Evolutionary conservation across 306 rosid genomes (phyloP).

Genomic region (Cicer yamashitae): DNA sequence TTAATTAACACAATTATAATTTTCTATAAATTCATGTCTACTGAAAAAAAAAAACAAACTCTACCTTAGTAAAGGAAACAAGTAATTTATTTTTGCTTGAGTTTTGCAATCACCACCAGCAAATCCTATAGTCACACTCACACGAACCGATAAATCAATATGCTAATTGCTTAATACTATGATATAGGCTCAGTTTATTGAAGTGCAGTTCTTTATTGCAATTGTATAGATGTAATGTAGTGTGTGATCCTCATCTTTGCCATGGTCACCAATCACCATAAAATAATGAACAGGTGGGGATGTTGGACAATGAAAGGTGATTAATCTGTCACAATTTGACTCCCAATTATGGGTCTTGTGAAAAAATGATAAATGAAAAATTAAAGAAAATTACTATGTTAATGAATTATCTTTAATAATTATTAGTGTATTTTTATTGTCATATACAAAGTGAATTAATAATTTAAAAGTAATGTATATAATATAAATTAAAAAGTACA

Average conservation of each 20-base stretch:
- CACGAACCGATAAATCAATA: neutral
- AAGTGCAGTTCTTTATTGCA: neutral
- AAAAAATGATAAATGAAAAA: no score
- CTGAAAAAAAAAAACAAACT: neutral
- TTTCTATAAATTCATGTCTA: neutral
- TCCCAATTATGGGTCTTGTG: neutral
- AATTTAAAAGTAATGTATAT: no score
- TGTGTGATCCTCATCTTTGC: conserved; percentile 20
- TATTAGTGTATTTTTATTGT: no score
- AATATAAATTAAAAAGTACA: no score
- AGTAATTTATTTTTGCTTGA: neutral
- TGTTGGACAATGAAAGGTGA: conserved; percentile 4
- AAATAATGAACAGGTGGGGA: neutral
- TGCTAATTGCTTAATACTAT: neutral
- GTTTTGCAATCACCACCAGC: conserved; percentile 34
- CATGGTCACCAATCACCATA: conserved; percentile 8
- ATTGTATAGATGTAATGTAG: neutral
- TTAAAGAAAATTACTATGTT: no score
- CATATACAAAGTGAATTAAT: no score
- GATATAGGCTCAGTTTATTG: neutral
- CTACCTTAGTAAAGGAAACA: neutral
- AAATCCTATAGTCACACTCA: conserved; percentile 38
- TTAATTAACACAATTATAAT: neutral
- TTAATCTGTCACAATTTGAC: neutral
- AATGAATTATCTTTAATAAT: no score